Percentiles rank a stretch among this genome's conserved stretches.
These are phyloP conservation scores for Ceratocystis smalleyi DNA, from an alignment of 2,329 filamentous ascomycete species.

Conservation along the genomic window DNA sequence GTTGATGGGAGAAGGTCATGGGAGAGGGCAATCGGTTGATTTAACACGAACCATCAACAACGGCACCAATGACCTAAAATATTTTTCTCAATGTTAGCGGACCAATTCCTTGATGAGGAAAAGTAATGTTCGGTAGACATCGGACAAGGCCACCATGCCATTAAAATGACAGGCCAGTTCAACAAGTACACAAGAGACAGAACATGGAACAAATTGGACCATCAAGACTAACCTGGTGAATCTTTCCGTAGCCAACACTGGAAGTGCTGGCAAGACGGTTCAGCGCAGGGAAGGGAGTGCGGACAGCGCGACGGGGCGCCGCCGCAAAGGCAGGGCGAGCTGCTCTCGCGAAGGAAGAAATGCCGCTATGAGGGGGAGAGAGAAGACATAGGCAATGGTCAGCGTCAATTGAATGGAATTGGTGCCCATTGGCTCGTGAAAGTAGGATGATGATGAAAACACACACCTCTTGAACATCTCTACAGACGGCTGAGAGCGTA, in stretches of 20 bases:
- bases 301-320: slow-evolving; percentile 41
- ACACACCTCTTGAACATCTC: slow-evolving; percentile 76
- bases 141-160: slow-evolving; percentile 2
- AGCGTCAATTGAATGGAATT: slow-evolving; percentile 30
- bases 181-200: neutral
- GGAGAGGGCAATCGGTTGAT: too few relatives aligned
- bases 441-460: slow-evolving; percentile 22
- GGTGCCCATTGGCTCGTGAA: slow-evolving; percentile 20
- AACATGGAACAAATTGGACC: neutral
- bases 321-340: slow-evolving; percentile 45
- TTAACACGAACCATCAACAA: slow-evolving; percentile 74
- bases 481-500: slow-evolving; percentile 52
- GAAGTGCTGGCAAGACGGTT: slow-evolving; percentile 44
- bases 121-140: slow-evolving; percentile 1
- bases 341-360: slow-evolving; percentile 48
- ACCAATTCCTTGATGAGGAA: neutral
- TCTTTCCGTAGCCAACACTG: slow-evolving; percentile 48
- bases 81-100: slow-evolving; percentile 37
- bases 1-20: slow-evolving; percentile 6
- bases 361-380: slow-evolving; percentile 38
- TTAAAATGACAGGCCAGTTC: slow-evolving; percentile 2
- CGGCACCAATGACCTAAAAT: slow-evolving; percentile 90
- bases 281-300: slow-evolving; percentile 37
- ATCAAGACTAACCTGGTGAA: slow-evolving; percentile 43
- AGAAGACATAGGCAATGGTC: slow-evolving; percentile 17